Evolutionary conservation across 2,329 filamentous ascomycete genomes (phyloP).

Genomic region (Penicillium corylophilum): DNA sequence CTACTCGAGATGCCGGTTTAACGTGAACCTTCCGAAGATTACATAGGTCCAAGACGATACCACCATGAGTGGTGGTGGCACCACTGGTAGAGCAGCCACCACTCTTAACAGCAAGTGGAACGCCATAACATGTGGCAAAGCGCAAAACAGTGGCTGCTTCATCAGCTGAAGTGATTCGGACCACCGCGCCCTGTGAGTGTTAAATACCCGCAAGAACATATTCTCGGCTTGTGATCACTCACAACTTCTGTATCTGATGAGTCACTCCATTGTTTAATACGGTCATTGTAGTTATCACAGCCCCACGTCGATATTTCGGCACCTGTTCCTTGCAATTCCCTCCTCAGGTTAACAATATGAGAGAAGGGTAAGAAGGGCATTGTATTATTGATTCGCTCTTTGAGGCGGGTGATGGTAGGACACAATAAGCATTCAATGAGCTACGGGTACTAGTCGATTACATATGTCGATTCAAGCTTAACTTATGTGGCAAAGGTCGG

Average conservation of each 20-base stretch:
- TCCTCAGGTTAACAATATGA: background rate
- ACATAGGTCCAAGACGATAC: slow-evolving; percentile 3
- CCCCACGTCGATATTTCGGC: background rate
- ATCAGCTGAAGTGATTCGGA: background rate
- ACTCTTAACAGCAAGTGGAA: background rate
- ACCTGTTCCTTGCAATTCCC: background rate
- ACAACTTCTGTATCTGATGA: background rate
- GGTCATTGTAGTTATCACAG: background rate
- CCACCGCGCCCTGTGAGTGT: background rate
- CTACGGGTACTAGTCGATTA: too few species aligned
- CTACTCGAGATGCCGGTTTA: background rate
- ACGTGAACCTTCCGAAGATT: slow-evolving; percentile 1
- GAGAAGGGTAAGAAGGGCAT: background rate
- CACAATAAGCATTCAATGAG: too few species aligned
- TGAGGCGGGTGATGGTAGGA: too few species aligned
- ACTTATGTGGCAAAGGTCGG: too few species aligned
- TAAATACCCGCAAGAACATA: background rate
- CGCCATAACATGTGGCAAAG: background rate
- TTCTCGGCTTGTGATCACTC: background rate
- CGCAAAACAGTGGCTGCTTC: background rate
- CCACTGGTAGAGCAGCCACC: background rate
- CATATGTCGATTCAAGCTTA: too few species aligned
- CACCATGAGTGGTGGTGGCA: slow-evolving; percentile 3
- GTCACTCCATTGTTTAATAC: background rate
- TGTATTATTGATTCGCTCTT: too few species aligned